phyloP scores from a whole-genome alignment of 768 basidiomycete genomes.

The Lactarius tabidus region DNA sequence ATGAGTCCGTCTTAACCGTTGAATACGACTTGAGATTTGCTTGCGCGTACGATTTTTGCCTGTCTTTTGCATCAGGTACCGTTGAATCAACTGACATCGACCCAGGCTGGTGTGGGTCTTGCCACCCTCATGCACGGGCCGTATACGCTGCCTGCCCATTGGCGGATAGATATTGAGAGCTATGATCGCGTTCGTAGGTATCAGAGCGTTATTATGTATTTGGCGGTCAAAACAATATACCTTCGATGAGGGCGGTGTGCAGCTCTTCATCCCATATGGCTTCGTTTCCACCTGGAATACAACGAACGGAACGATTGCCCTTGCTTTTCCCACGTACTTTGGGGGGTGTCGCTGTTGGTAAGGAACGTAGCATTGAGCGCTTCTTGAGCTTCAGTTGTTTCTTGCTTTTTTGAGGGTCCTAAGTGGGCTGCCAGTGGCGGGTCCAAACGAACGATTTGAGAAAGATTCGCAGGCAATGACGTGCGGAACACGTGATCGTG shows the following conservation, averaged over 20 bases:
- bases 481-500: slow-evolving; percentile 17
- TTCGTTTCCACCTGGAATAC: slow-evolving; percentile 24
- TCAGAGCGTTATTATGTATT: not conserved
- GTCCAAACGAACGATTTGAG: not conserved
- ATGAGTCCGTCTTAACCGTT: slow-evolving; percentile 36
- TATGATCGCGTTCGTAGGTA: not conserved
- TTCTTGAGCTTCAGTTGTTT: not conserved
- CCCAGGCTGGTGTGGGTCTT: slow-evolving; percentile 28
- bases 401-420: slow-evolving; percentile 8
- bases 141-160: slow-evolving; percentile 25
- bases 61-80: slow-evolving; percentile 37
- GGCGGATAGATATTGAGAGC: slow-evolving; percentile 26
- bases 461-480: too few species aligned
- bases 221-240: slow-evolving; percentile 17
- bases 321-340: slow-evolving; percentile 19
- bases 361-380: slow-evolving; percentile 16
- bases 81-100: slow-evolving; percentile 40
- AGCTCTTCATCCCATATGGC: slow-evolving; percentile 27
- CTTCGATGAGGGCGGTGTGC: slow-evolving; percentile 24
- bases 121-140: slow-evolving; percentile 10
- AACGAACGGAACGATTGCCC: slow-evolving; percentile 25
- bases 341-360: slow-evolving; percentile 13
- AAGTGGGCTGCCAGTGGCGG: not conserved
- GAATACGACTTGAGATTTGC: slow-evolving; percentile 40
- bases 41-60: slow-evolving; percentile 38